Evolutionary conservation across 1,139 yeast species (phyloP).

Genomic region (Yamadazyma triangularis): DNA sequence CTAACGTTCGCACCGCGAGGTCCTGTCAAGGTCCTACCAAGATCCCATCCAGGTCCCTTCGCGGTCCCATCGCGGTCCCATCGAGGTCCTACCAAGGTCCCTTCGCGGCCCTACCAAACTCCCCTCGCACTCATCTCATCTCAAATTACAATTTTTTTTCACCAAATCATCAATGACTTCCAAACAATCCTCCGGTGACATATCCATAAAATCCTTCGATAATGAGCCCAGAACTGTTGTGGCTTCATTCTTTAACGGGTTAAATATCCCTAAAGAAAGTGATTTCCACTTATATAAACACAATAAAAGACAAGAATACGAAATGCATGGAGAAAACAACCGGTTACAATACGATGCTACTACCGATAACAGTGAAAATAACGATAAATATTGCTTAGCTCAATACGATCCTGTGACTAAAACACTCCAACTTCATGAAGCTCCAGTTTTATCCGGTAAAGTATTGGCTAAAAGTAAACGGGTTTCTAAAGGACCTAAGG

Average conservation of each 20-base stretch:
- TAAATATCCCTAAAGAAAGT: conserved; percentile 55
- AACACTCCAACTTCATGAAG: conserved; percentile 55
- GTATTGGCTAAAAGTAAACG: conserved; percentile 54
- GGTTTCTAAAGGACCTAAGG: conserved; percentile 53
- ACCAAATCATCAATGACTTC: conserved; percentile 12
- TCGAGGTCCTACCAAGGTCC: no score
- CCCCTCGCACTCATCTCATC: conserved; percentile 1
- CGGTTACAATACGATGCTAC: conserved; percentile 70
- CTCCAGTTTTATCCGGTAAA: conserved; percentile 54
- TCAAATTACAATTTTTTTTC: no score
- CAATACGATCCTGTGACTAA: conserved; percentile 61
- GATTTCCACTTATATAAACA: conserved; percentile 61
- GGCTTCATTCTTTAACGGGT: conserved; percentile 72
- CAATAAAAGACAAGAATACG: conserved; percentile 39
- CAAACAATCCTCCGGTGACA: no score
- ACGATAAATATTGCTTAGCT: conserved; percentile 54
- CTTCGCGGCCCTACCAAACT: conserved; percentile 1
- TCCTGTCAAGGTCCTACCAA: no score
- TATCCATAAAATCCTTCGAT: conserved; percentile 24
- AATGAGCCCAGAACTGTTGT: conserved; percentile 38
- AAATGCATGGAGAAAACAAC: conserved; percentile 76
- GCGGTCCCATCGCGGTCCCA: no score
- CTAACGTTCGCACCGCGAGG: no score
- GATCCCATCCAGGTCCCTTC: no score
- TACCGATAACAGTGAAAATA: conserved; percentile 32